Evolutionary conservation across 2,329 filamentous ascomycete species (phyloP).

Genomic region (Botrytis byssoidea): DNA sequence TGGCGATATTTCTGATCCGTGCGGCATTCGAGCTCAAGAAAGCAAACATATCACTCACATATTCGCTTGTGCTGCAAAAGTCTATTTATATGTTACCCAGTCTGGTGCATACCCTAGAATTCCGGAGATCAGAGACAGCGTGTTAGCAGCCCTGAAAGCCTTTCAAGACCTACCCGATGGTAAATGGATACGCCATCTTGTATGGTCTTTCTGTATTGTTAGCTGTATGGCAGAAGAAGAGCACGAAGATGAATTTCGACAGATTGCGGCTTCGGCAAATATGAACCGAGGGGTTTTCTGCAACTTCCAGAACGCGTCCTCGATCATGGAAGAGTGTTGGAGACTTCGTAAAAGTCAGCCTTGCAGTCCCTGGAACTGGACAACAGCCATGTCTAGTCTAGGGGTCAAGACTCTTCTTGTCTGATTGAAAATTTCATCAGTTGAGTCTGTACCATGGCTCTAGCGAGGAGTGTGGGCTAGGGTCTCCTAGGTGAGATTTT

Average conservation of each 20-base stretch:
- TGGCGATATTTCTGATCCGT: background rate
- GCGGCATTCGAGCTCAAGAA: background rate
- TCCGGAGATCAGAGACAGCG: background rate
- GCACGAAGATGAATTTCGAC: background rate
- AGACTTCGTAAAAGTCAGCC: background rate
- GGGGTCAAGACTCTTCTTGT: background rate
- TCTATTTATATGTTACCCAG: background rate
- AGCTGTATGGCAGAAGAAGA: background rate
- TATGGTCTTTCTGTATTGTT: background rate
- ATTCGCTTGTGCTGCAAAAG: background rate
- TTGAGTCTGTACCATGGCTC: too few relatives aligned
- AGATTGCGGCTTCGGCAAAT: background rate
- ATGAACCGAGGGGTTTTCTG: background rate
- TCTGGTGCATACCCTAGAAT: background rate
- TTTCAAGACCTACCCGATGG: background rate
- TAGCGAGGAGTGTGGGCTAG: too few relatives aligned
- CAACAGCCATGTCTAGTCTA: background rate
- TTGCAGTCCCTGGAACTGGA: background rate
- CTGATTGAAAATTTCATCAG: background rate
- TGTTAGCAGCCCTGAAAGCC: background rate
- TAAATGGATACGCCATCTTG: background rate
- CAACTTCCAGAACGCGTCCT: background rate
- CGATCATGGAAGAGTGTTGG: background rate
- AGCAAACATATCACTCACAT: background rate
- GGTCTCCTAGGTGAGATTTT: too few relatives aligned